Percentiles rank a stretch among this genome's conserved stretches.
Conservation (phyloP, 2,329 filamentous ascomycete species). For the Orbilia javanica region DNA sequence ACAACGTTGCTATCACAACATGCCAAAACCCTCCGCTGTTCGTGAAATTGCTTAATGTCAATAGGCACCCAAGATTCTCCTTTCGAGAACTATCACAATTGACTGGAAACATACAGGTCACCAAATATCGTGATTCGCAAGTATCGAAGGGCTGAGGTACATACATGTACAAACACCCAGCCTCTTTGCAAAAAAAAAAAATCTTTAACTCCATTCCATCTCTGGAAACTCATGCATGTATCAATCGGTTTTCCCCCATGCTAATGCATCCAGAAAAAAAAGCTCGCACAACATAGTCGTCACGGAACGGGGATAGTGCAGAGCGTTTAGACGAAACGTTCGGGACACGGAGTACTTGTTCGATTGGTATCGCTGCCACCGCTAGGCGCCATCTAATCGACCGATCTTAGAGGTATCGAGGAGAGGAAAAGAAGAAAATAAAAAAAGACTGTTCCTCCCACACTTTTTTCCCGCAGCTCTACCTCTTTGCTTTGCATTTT, state of each 20-base stretch:
- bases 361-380: constrained; percentile 47
- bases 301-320: constrained; percentile 33
- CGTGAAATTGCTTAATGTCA: neutral
- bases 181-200: constrained; percentile 14
- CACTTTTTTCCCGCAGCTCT: neutral
- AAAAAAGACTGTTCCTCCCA: constrained; percentile 16
- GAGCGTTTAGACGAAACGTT: constrained; percentile 52
- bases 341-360: constrained; percentile 47
- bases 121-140: neutral
- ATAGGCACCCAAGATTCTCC: neutral
- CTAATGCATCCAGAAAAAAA: constrained; percentile 28
- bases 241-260: constrained; percentile 10
- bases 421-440: constrained; percentile 6
- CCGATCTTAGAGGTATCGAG: constrained; percentile 42
- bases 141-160: neutral
- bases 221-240: constrained; percentile 42
- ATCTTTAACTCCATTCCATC: constrained; percentile 36
- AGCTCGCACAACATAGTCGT: constrained; percentile 44
- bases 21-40: constrained; percentile 2
- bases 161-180: constrained; percentile 2
- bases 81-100: neutral
- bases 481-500: neutral
- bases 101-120: neutral
- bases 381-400: constrained; percentile 40
- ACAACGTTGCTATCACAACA: constrained; percentile 9